Base-by-base conservation (phyloP, 192 early-diverging fungal genomes). In the Entomortierella beljakovae region DNA sequence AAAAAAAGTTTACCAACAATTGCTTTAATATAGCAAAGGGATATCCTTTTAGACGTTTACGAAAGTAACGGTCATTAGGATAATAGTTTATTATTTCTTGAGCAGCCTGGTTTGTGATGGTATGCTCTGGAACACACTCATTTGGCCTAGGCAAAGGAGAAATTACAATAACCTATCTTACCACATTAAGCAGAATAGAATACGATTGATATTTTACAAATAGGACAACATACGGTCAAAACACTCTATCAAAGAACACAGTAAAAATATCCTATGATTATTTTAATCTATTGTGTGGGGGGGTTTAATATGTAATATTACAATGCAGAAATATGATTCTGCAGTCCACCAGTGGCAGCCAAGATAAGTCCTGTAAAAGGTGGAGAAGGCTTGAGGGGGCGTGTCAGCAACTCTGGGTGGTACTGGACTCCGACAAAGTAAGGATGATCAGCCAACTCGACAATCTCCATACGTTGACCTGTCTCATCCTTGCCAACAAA, bases 321-420 rank as follows among this genome's bases (percentile, higher is more conserved):
- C 61, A 79, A 31, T 16, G 62, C 53, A 7, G 50, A 46, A n/a
- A 79, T 8, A 49, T 79, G 62, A 55, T 79, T 49, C 66, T 64
- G 37, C 11, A 79, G 58, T 3, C 55, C 62, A 20, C 91, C 92
- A 25, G 91, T 83, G 46, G 96, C 88, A 53, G 97, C 97, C 71
- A 94, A 83, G 71, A 99, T 88, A 20, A 99, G 88, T 35, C 98
- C 98, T 1, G 95, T 80, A 85, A 98, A 99, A 8, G 90, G 87
- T 57, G 98, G 98, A 35, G 92, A 91, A 9, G 98, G 98, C 76
- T 89, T 91, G 48, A 98, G 83, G 2, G 98, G 98, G 46, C 95
- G 91, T 28, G 95, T 98, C 62, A 95, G 86, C 87, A 95, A 93
- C 81, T 99, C 98, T n/a, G 98, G 98, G 70, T 98, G 98, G 70